Evolutionary conservation across 148 eudicot genomes (phyloP).

Genomic region (Agrostemma githago): DNA sequence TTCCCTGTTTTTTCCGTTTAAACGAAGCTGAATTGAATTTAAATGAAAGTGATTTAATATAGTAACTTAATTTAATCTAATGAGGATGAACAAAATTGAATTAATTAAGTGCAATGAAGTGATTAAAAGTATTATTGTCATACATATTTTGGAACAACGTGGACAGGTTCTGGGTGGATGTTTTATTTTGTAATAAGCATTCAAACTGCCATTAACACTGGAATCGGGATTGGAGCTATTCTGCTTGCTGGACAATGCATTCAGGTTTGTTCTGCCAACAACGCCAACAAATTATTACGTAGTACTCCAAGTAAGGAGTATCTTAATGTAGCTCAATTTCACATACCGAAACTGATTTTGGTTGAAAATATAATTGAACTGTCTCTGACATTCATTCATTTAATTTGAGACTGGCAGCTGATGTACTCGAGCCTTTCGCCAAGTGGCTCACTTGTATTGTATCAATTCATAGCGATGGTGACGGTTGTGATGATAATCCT

Average conservation of each 20-base stretch:
- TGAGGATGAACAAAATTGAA: too few relatives aligned
- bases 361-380: conserved; percentile 11
- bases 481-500: conserved; percentile 76
- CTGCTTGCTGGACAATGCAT: conserved; percentile 87
- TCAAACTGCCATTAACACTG: conserved; percentile 92
- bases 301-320: too few relatives aligned
- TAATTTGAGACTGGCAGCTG: conserved; percentile 42
- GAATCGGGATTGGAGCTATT: conserved; percentile 72
- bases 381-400: background rate
- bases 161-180: conserved; percentile 88
- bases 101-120: too few relatives aligned
- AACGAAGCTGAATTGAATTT: too few relatives aligned
- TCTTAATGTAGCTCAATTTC: background rate
- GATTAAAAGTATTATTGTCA: too few relatives aligned
- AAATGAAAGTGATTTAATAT: too few relatives aligned
- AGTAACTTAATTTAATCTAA: too few relatives aligned
- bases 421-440: conserved; percentile 60
- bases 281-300: background rate
- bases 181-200: conserved; percentile 78
- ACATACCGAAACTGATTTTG: background rate
- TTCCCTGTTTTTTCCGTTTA: too few relatives aligned
- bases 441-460: conserved; percentile 56
- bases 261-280: conserved; percentile 44
- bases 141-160: background rate
- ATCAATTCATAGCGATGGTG: conserved; percentile 85